Conservation (phyloP, 2,329 filamentous ascomycete species). For the Fusarium protoensiforme region DNA sequence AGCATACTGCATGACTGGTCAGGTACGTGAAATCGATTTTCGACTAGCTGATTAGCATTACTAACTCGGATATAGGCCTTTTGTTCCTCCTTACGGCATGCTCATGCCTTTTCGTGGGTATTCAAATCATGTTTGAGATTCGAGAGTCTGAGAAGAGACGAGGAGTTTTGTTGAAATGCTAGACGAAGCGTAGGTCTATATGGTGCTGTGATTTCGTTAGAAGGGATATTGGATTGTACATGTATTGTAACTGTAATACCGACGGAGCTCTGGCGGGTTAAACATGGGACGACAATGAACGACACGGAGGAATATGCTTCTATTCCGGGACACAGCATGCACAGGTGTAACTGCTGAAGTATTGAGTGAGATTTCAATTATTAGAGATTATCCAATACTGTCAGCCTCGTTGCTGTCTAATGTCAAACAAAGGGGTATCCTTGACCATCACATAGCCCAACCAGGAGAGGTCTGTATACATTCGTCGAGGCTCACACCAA, state of each 20-base stretch:
- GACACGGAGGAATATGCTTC: not conserved
- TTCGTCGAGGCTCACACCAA: not conserved
- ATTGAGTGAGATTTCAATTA: not conserved
- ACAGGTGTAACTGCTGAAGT: not conserved
- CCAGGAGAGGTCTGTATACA: not conserved
- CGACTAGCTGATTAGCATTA: conserved; percentile 28
- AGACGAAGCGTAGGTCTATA: conserved; percentile 16
- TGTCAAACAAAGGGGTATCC: conserved; percentile 15
- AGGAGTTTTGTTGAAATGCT: conserved; percentile 88
- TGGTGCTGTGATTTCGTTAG: not conserved
- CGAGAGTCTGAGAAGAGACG: conserved; percentile 84
- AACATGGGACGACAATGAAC: conserved; percentile 14
- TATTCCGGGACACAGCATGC: not conserved
- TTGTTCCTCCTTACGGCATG: conserved; percentile 79
- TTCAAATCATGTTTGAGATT: conserved; percentile 97
- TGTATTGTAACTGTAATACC: conserved; percentile 29
- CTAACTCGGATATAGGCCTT: conserved; percentile 62
- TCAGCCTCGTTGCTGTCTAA: not conserved
- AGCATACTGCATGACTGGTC: conserved; percentile 82
- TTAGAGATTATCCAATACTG: conserved; percentile 2
- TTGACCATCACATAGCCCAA: conserved; percentile 8
- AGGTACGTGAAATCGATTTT: conserved; percentile 56
- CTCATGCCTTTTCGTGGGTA: conserved; percentile 81
- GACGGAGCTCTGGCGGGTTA: not conserved
- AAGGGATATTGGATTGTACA: conserved; percentile 19